Percentiles rank a stretch among this genome's conserved stretches.
These are phyloP conservation scores for Boechera divaricarpa DNA, from an alignment of 345 rosid genomes.

Conservation along the genomic window DNA sequence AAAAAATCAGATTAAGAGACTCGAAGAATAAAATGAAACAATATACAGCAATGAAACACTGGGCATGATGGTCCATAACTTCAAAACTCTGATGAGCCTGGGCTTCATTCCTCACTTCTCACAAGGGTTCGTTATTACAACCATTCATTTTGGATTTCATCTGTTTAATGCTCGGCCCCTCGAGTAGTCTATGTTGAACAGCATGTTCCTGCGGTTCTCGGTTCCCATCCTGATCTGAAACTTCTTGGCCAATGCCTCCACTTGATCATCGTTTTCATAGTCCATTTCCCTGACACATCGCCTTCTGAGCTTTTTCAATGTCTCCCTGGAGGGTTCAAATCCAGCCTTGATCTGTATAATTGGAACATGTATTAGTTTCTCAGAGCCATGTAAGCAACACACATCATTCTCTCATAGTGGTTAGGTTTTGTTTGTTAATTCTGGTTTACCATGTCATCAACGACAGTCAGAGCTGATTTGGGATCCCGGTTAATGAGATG, in stretches of 20 bases:
- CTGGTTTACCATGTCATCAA: constrained; percentile 74
- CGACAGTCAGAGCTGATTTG: constrained; percentile 70
- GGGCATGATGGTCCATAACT: constrained; percentile 13
- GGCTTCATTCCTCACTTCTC: constrained; percentile 33
- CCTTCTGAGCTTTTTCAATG: constrained; percentile 76
- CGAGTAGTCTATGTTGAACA: constrained; percentile 75
- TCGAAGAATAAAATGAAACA: constrained; percentile 27
- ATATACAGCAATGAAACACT: constrained; percentile 23
- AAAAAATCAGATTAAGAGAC: constrained; percentile 21
- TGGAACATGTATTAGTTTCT: constrained; percentile 25
- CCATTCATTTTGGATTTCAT: constrained; percentile 31
- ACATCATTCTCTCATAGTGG: neutral
- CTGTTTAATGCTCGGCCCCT: constrained; percentile 54
- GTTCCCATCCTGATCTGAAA: constrained; percentile 66
- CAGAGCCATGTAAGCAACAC: constrained; percentile 10
- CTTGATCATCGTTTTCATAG: constrained; percentile 62
- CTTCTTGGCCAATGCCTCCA: constrained; percentile 60
- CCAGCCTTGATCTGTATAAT: constrained; percentile 70
- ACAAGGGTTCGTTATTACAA: constrained; percentile 25
- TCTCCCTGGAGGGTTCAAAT: constrained; percentile 79
- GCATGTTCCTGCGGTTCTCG: constrained; percentile 73
- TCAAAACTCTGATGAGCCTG: constrained; percentile 17
- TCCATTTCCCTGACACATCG: constrained; percentile 87
- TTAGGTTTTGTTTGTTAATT: constrained; percentile 10
- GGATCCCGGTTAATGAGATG: constrained; percentile 88